Percentiles rank a stretch among this genome's conserved stretches.
These are phyloP conservation scores for Nakaseomyces delphensis DNA, from an alignment of 1,139 yeast species.

Conservation along the genomic window DNA sequence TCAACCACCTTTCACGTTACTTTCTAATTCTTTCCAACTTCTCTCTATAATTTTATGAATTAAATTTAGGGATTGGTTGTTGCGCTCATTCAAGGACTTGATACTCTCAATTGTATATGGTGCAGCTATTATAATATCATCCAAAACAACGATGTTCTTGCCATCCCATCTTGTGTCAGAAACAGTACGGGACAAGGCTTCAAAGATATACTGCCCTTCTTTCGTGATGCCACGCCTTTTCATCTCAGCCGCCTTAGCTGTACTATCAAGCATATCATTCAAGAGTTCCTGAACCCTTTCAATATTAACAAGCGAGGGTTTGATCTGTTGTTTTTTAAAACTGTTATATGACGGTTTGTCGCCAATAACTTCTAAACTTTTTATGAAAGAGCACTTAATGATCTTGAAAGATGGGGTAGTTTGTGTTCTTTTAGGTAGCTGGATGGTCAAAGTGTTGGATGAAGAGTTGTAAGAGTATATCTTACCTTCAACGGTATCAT, in stretches of 20 bases:
- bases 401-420: slow-evolving; percentile 39
- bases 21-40: slow-evolving; percentile 42
- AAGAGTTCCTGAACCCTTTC: slow-evolving; percentile 21
- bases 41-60: slow-evolving; percentile 49
- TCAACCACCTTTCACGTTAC: slow-evolving; percentile 51
- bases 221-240: slow-evolving; percentile 36
- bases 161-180: slow-evolving; percentile 44
- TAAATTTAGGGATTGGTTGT: slow-evolving; percentile 37
- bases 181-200: slow-evolving; percentile 41
- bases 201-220: slow-evolving; percentile 45
- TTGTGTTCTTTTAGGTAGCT: slow-evolving; percentile 26
- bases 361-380: slow-evolving; percentile 41
- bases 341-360: slow-evolving; percentile 26
- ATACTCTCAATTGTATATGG: slow-evolving; percentile 40
- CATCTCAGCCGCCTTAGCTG: slow-evolving; percentile 17
- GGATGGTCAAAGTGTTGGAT: slow-evolving; percentile 35
- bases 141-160: slow-evolving; percentile 44
- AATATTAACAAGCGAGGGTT: slow-evolving; percentile 22
- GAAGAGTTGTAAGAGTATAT: slow-evolving; percentile 51
- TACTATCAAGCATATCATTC: slow-evolving; percentile 18
- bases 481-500: slow-evolving; percentile 48
- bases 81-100: slow-evolving; percentile 25
- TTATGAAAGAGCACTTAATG: slow-evolving; percentile 52
- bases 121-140: slow-evolving; percentile 42
- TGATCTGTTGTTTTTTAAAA: slow-evolving; percentile 26